Evolutionary conservation across 164 flowering plant genomes (phyloP), one percentile per base, ranked within the genome.

Genomic region (Vitis rotundifolia): DNA sequence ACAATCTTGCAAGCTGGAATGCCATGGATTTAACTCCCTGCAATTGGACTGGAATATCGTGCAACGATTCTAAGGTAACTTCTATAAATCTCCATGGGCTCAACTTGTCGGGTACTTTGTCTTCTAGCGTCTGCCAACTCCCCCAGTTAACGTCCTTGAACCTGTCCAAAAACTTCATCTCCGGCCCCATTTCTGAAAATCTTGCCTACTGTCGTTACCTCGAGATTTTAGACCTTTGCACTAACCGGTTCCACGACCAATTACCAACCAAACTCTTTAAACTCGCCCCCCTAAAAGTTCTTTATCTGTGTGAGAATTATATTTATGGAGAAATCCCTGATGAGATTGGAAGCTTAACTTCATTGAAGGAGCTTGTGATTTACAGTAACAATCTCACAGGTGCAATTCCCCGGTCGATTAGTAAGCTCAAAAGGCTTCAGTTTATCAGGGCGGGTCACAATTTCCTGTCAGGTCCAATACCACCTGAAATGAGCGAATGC

Each of bases 321-420:
- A 18, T 88, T 10, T 80, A 53, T 67, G 87, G 87, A 48, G 71
- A 65, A 13, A 77, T 88, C 12, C 87, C 87, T 6, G 50, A 48
- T 9, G 84, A 81, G 62, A 71, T 85, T 57, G 87, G 86, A 16
- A 74, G 76, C 13, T 63, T 86, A 63, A 56, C 49, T 10, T 75
- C 64, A 22, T 81, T 88, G 8, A 78, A 82, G 65, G 85, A 85
- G 74, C 82, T 88, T 61, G 81, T 74, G n/a, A 69, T 84, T 48
- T 85, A 84, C 68, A 81, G 82, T 53, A 85, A 87, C 67, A 85
- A 87, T 61, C 83, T 87, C 26, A 87, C 87, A 11, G 90, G 83
- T 8, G 12, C 61, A 26, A 79, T 87, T 44, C 89, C 90, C 8
- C 9, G 69, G 0, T 68, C 84, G 8, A 68, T 88, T 47, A 63